A percentile compares a stretch with the other conserved stretches of the same genome.
phyloP scores from a whole-genome alignment of 768 basidiomycete species.

The Leccinum truebloodii region DNA sequence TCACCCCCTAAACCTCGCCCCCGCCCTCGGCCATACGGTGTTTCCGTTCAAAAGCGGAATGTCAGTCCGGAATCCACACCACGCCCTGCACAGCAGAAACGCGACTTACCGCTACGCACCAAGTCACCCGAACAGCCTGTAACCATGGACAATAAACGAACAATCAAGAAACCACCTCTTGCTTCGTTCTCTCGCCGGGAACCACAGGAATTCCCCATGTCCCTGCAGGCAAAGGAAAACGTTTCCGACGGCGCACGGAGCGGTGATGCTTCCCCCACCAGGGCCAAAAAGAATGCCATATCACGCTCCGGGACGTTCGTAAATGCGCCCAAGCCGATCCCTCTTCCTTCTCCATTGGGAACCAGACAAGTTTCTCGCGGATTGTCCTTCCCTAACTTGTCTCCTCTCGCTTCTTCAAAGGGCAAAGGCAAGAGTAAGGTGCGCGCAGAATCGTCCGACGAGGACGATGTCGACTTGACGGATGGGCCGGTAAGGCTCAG shows the following conservation, averaged over 20 bases:
- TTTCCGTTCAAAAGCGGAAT: slow-evolving; percentile 4
- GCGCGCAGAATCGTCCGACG: slow-evolving; percentile 5
- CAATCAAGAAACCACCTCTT: slow-evolving; percentile 8
- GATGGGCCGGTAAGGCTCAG: neutral
- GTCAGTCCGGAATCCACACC: slow-evolving; percentile 24
- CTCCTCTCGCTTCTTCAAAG: slow-evolving; percentile 22
- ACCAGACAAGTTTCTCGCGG: slow-evolving; percentile 10
- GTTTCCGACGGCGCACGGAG: slow-evolving; percentile 13
- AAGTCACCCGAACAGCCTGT: slow-evolving; percentile 9
- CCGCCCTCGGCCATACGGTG: slow-evolving; percentile 17
- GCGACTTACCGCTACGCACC: slow-evolving; percentile 1
- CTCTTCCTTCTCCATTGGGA: slow-evolving; percentile 26
- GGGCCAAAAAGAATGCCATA: slow-evolving; percentile 11
- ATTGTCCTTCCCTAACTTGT: slow-evolving; percentile 25
- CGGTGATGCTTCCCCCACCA: slow-evolving; percentile 12
- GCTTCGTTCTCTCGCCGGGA: slow-evolving; percentile 11
- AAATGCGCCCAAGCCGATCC: slow-evolving; percentile 3
- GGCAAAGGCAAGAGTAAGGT: slow-evolving; percentile 27
- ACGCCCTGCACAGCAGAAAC: slow-evolving; percentile 5
- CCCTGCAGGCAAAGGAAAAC: slow-evolving; percentile 25
- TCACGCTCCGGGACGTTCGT: slow-evolving; percentile 10
- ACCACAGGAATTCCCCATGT: slow-evolving; percentile 29
- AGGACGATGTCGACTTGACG: slow-evolving; percentile 1
- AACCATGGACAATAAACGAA: slow-evolving; percentile 1
- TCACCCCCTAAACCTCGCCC: slow-evolving; percentile 13